Conservation (phyloP, 2,329 filamentous ascomycete genomes). For the Alternaria sp. region DNA sequence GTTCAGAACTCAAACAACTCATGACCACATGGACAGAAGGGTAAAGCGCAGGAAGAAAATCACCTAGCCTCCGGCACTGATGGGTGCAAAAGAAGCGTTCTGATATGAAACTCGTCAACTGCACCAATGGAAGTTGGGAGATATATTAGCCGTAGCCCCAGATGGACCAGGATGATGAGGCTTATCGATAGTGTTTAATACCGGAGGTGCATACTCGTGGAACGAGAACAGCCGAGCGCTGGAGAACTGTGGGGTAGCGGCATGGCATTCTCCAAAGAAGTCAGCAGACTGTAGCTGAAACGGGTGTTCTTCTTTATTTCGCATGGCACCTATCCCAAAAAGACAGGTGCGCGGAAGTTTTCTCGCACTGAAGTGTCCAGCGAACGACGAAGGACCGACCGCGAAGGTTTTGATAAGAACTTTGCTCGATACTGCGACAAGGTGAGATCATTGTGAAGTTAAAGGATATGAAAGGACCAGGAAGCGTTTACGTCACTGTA, state of each 20-base stretch:
- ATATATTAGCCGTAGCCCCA: slow-evolving; percentile 26
- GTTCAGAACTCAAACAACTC: neutral
- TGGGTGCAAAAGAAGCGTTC: slow-evolving; percentile 20
- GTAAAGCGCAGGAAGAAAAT: slow-evolving; percentile 16
- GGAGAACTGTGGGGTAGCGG: slow-evolving; percentile 20
- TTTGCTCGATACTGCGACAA: neutral
- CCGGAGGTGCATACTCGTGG: slow-evolving; percentile 21
- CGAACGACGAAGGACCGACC: neutral
- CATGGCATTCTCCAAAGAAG: slow-evolving; percentile 7
- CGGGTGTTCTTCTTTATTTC: neutral
- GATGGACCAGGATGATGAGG: slow-evolving; percentile 20
- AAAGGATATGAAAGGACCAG: neutral
- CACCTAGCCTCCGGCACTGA: slow-evolving; percentile 19
- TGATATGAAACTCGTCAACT: slow-evolving; percentile 24
- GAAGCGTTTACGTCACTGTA: neutral
- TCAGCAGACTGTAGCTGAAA: slow-evolving; percentile 11
- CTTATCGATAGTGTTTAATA: slow-evolving; percentile 39
- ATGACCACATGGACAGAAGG: slow-evolving; percentile 12
- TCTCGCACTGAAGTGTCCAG: neutral
- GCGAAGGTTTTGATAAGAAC: neutral
- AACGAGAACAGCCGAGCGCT: slow-evolving; percentile 27
- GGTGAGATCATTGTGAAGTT: neutral
- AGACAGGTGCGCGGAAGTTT: neutral
- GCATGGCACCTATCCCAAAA: neutral
- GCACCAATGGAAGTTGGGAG: slow-evolving; percentile 17